phyloP scores from a whole-genome alignment of 345 rosid genomes.

The Kandelia obovata region DNA sequence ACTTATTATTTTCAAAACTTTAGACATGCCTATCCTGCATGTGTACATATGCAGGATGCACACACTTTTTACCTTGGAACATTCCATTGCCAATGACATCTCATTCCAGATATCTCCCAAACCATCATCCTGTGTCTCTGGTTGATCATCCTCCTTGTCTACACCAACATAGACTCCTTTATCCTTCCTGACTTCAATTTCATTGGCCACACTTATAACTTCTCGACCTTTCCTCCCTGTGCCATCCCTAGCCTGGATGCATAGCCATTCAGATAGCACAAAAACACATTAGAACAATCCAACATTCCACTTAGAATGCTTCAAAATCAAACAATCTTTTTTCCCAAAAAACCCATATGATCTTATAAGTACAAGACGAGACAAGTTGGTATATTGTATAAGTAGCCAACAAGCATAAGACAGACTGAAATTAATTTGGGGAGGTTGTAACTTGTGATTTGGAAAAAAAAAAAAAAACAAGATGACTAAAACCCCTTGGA shows the following conservation, averaged over 20 bases:
- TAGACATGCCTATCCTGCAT: neutral
- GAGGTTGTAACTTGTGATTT: no score
- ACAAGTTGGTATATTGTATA: no score
- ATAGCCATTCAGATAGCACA: constrained; percentile 7
- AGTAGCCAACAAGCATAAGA: no score
- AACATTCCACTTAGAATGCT: neutral
- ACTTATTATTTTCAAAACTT: neutral
- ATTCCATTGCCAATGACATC: constrained; percentile 67
- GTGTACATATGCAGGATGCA: neutral
- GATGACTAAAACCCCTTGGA: no score
- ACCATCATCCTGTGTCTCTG: constrained; percentile 52
- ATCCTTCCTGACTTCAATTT: constrained; percentile 34
- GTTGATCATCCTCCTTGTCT: constrained; percentile 40
- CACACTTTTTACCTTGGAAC: constrained; percentile 51
- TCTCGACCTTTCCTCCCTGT: constrained; percentile 15
- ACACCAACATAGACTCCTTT: constrained; percentile 68
- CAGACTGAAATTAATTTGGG: no score
- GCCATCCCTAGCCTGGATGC: constrained; percentile 21
- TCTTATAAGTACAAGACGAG: no score
- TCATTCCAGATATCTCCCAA: constrained; percentile 84
- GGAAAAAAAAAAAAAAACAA: no score
- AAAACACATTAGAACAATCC: constrained; percentile 3
- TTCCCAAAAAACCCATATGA: no score
- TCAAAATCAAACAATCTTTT: no score
- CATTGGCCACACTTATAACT: constrained; percentile 17